phyloP scores from a whole-genome alignment of 75 land plant species.

The Picea sitchensis region DNA sequence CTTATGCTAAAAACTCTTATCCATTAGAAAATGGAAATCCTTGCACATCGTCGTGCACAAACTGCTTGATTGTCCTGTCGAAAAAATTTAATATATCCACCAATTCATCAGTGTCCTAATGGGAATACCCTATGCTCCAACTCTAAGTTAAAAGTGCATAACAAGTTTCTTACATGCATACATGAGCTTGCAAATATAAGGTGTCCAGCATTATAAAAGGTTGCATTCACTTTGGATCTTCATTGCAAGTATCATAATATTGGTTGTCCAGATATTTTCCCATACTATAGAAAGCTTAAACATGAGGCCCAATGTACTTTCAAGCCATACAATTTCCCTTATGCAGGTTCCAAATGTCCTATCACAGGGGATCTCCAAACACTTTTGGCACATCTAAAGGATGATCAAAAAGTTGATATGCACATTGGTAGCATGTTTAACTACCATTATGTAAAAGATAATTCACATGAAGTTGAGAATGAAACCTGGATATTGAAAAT shows the following conservation, averaged over 20 bases:
- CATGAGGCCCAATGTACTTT: too few species aligned
- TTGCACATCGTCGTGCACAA: constrained; percentile 64
- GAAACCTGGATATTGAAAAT: constrained; percentile 51
- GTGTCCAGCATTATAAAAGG: constrained; percentile 51
- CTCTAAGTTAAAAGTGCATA: constrained; percentile 69
- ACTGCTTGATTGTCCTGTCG: constrained; percentile 87
- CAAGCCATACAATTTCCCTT: too few species aligned
- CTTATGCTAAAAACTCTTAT: neutral
- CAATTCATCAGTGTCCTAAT: constrained; percentile 66
- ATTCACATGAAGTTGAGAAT: too few species aligned
- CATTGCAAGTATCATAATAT: constrained; percentile 40
- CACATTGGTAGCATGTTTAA: too few species aligned
- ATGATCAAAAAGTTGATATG: too few species aligned
- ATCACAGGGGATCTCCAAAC: too few species aligned
- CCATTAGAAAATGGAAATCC: constrained; percentile 14
- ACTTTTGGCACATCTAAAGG: too few species aligned
- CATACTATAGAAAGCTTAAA: too few species aligned
- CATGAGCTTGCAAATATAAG: constrained; percentile 70
- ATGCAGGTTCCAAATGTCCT: too few species aligned
- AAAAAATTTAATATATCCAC: constrained; percentile 89
- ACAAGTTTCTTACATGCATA: constrained; percentile 71
- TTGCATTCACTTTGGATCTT: constrained; percentile 42
- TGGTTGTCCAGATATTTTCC: neutral
- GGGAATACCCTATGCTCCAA: constrained; percentile 54
- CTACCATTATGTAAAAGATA: too few species aligned